Conservation (phyloP, 805 yeast genomes). For the Candida nitratophila region DNA sequence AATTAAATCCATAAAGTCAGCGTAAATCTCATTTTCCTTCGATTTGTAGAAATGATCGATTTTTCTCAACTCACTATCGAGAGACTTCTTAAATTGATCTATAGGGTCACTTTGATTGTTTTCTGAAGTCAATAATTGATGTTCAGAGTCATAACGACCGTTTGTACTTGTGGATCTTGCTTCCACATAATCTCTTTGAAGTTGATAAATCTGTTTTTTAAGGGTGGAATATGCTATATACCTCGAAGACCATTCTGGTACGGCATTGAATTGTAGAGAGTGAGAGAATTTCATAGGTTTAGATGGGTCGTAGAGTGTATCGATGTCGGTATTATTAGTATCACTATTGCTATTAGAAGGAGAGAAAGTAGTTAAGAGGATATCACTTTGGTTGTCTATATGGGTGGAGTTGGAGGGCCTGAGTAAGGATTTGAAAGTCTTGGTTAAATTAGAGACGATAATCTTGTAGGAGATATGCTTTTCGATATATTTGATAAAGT, state of each 20-base stretch:
- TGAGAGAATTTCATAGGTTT: constrained; percentile 83
- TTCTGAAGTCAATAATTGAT: constrained; percentile 22
- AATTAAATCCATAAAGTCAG: constrained; percentile 47
- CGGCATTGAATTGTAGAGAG: constrained; percentile 92
- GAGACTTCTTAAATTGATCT: constrained; percentile 56
- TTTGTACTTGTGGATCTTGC: constrained; percentile 12
- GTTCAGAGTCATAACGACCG: constrained; percentile 15
- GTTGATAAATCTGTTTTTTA: constrained; percentile 74
- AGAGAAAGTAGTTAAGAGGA: neutral
- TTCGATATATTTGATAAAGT: too few relatives aligned
- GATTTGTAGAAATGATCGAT: constrained; percentile 66
- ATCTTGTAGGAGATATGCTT: neutral
- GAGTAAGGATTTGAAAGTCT: too few relatives aligned
- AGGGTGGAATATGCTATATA: constrained; percentile 85
- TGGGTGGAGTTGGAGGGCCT: too few relatives aligned
- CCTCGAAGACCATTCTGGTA: constrained; percentile 94
- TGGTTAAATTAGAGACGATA: neutral
- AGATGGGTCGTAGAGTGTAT: too few relatives aligned
- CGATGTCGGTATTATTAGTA: too few relatives aligned
- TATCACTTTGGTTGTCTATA: neutral
- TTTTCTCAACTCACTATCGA: constrained; percentile 71
- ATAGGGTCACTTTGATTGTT: constrained; percentile 38
- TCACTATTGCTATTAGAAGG: neutral
- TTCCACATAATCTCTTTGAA: constrained; percentile 57
- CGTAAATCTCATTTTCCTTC: constrained; percentile 55